Evolutionary conservation across 2,329 filamentous ascomycete genomes (phyloP).

Genomic region (Helotiales sp.): DNA sequence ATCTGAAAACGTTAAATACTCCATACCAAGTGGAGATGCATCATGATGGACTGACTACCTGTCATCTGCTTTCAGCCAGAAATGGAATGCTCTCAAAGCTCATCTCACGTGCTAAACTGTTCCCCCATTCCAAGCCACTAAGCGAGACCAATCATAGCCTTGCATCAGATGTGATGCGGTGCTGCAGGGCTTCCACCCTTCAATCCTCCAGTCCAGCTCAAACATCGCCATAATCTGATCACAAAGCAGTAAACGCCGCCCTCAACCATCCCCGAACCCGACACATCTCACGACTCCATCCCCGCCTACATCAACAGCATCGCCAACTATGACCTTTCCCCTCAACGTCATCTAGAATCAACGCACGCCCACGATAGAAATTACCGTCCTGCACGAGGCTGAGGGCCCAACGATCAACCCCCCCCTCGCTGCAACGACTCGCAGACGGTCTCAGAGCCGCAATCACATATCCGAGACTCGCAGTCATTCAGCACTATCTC

Average conservation of each 20-base stretch:
- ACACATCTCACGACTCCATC: neutral
- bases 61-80: neutral
- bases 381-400: slow-evolving; percentile 21
- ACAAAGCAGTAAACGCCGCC: slow-evolving; percentile 30
- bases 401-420: slow-evolving; percentile 19
- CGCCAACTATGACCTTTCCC: neutral
- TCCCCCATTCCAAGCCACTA: slow-evolving; percentile 8
- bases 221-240: slow-evolving; percentile 34
- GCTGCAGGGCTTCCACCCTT: slow-evolving; percentile 20
- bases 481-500: neutral
- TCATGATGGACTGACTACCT: neutral
- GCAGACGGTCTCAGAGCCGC: neutral
- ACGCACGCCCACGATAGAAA: neutral
- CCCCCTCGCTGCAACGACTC: slow-evolving; percentile 7
- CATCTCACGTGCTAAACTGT: slow-evolving; percentile 4
- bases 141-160: slow-evolving; percentile 29
- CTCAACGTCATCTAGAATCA: neutral
- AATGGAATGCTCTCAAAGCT: neutral
- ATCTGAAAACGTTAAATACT: neutral
- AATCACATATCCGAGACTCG: neutral
- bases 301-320: neutral
- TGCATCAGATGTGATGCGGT: slow-evolving; percentile 11
- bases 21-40: neutral
- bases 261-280: slow-evolving; percentile 8
- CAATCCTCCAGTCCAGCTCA: slow-evolving; percentile 24